A percentile compares a stretch with the other conserved stretches of the same genome.
phyloP scores from a whole-genome alignment of 306 rosid genomes.

The Lathyrus aphaca region DNA sequence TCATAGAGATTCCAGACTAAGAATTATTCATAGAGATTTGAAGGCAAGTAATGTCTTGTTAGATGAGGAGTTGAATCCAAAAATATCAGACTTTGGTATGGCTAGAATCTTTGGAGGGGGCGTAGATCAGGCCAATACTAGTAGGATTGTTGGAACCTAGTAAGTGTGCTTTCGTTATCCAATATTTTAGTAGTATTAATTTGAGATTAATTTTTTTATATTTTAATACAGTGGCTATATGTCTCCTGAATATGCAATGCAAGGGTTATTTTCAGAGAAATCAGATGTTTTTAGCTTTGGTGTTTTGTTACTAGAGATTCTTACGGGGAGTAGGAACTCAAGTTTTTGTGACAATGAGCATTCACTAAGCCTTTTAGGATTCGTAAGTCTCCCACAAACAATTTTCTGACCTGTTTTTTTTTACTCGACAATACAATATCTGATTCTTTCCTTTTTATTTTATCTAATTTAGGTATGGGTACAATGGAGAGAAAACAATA shows the following conservation, averaged over 20 bases:
- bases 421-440: no score
- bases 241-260: slow-evolving; percentile 44
- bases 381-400: slow-evolving; percentile 13
- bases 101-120: slow-evolving; percentile 42
- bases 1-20: slow-evolving; percentile 42
- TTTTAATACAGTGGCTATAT: slow-evolving; percentile 38
- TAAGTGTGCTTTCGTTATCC: not conserved
- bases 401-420: no score
- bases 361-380: slow-evolving; percentile 32
- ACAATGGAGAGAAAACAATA: slow-evolving; percentile 31
- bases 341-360: slow-evolving; percentile 20
- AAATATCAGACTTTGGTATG: slow-evolving; percentile 49
- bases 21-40: slow-evolving; percentile 40
- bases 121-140: slow-evolving; percentile 34
- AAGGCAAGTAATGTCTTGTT: slow-evolving; percentile 40
- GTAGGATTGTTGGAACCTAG: slow-evolving; percentile 39
- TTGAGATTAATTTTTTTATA: not conserved
- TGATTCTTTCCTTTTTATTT: not conserved
- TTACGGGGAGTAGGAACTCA: slow-evolving; percentile 39
- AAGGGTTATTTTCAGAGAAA: slow-evolving; percentile 40
- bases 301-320: slow-evolving; percentile 40
- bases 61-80: slow-evolving; percentile 36
- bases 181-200: not conserved
- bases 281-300: slow-evolving; percentile 49
- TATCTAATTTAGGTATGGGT: slow-evolving; percentile 40